These are phyloP conservation scores for Apophysomyces ossiformis DNA, from an alignment of 371 early-diverging fungal genomes.

Conservation along the genomic window DNA sequence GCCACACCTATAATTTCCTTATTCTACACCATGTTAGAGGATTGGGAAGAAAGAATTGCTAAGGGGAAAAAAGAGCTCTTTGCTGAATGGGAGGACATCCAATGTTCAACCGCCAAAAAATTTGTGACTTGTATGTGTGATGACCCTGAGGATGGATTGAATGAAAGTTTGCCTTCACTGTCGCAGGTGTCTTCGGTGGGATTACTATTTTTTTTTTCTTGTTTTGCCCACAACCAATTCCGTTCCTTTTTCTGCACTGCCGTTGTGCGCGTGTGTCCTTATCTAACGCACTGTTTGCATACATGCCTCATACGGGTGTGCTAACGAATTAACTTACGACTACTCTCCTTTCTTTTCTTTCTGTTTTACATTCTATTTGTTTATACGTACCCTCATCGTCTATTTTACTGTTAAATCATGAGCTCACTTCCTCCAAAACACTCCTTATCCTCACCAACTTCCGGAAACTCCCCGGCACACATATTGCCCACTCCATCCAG, in stretches of 20 bases:
- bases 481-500: conserved; percentile 52
- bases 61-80: too few relatives aligned
- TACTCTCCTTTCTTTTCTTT: conserved; percentile 10
- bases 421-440: conserved; percentile 40
- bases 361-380: background rate
- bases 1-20: too few relatives aligned
- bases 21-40: too few relatives aligned
- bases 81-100: too few relatives aligned
- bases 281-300: conserved; percentile 5
- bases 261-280: conserved; percentile 27
- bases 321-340: conserved; percentile 6
- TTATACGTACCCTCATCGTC: background rate
- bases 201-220: background rate
- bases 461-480: conserved; percentile 25
- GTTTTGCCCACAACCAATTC: conserved; percentile 6
- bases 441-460: conserved; percentile 46
- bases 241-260: conserved; percentile 22
- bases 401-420: conserved; percentile 18
- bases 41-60: too few relatives aligned
- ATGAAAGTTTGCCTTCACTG: too few relatives aligned
- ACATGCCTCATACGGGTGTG: conserved; percentile 7
- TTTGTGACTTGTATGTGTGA: too few relatives aligned
- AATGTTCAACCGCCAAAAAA: too few relatives aligned
- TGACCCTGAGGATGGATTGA: too few relatives aligned
- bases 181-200: too few relatives aligned